phyloP scores from a whole-genome alignment of 106 monocot genomes.

The Platanthera guangdongensis region DNA sequence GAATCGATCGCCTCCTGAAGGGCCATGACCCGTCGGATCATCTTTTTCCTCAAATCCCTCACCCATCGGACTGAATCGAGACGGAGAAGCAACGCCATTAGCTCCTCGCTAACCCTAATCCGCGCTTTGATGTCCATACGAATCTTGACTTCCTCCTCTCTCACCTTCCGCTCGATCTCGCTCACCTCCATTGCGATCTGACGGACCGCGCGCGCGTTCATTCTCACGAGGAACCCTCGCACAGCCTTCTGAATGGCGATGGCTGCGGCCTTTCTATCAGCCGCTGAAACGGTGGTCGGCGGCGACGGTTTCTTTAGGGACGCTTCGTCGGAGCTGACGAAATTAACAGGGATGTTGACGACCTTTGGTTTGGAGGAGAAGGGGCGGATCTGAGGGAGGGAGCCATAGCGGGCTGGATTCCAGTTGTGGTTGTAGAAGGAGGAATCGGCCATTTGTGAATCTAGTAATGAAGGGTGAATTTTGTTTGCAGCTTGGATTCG shows the following conservation, averaged over 20 bases:
- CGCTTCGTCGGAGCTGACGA: constrained; percentile 21
- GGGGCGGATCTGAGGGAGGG: background rate
- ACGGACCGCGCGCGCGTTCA: constrained; percentile 20
- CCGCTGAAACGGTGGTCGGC: background rate
- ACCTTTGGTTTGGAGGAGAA: constrained; percentile 21
- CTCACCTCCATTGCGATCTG: constrained; percentile 24
- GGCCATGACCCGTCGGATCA: constrained; percentile 31
- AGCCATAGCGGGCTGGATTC: constrained; percentile 8
- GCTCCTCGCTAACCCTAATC: constrained; percentile 39
- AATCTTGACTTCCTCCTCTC: constrained; percentile 28
- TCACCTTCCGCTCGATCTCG: constrained; percentile 24
- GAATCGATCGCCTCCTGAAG: constrained; percentile 47
- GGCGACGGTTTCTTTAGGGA: background rate
- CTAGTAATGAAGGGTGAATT: background rate
- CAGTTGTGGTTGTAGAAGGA: background rate
- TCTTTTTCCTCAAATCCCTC: constrained; percentile 45
- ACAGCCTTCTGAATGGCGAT: constrained; percentile 45
- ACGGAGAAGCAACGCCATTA: constrained; percentile 44
- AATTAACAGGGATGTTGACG: constrained; percentile 52
- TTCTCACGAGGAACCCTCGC: constrained; percentile 60
- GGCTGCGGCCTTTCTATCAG: constrained; percentile 19
- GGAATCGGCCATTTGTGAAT: background rate
- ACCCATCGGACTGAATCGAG: constrained; percentile 48
- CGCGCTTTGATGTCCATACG: constrained; percentile 31
- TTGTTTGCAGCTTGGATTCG: background rate